Percentiles rank a stretch among this genome's conserved stretches.
phyloP scores from a whole-genome alignment of 2,329 filamentous ascomycete genomes.

The Microdochium bolleyi region DNA sequence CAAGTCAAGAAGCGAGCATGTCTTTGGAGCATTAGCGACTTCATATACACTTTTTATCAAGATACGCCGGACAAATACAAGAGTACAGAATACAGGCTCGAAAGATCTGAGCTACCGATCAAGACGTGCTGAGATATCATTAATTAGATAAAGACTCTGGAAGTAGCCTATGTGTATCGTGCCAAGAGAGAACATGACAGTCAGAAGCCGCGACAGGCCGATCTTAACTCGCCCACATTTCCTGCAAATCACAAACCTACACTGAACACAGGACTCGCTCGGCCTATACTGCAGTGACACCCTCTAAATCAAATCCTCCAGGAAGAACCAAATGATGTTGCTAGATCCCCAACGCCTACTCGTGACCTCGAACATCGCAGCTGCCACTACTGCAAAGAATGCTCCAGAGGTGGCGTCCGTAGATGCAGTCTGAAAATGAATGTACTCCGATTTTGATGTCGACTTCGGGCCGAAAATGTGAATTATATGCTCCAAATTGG shows the following conservation, averaged over 20 bases:
- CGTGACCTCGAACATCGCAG: neutral
- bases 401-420: neutral
- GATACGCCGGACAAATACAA: neutral
- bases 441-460: neutral
- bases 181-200: neutral
- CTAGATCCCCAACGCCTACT: neutral
- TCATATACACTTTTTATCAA: conserved; percentile 9
- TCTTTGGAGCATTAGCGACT: too few relatives aligned
- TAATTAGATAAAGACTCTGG: neutral
- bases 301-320: neutral
- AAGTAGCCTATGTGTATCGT: neutral
- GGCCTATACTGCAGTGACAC: too few relatives aligned
- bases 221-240: too few relatives aligned
- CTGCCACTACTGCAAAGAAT: neutral
- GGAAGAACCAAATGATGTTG: neutral
- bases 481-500: conserved; percentile 2
- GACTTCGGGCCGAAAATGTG: neutral
- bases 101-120: neutral
- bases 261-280: too few relatives aligned
- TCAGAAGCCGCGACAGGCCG: too few relatives aligned
- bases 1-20: conserved; percentile 5
- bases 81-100: too few relatives aligned
- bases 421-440: neutral
- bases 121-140: neutral
- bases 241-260: too few relatives aligned